phyloP scores from a whole-genome alignment of 768 basidiomycete genomes.

The Psilocybe tampanensis region DNA sequence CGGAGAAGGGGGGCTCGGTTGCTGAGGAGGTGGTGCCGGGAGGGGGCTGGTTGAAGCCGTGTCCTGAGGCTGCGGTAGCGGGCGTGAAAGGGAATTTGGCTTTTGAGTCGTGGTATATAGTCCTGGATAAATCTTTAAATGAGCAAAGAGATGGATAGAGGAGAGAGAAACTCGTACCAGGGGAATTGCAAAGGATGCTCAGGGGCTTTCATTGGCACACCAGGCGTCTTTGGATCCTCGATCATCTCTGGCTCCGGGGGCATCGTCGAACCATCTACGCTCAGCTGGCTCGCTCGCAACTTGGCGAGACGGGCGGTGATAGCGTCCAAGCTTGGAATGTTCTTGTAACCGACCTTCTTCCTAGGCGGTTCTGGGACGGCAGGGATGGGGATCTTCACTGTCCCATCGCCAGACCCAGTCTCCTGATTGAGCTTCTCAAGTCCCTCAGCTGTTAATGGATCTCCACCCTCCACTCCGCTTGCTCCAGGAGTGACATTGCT shows the following conservation, averaged over 20 bases:
- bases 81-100: constrained; percentile 64
- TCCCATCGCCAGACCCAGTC: constrained; percentile 29
- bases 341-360: constrained; percentile 76
- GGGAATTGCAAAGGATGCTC: constrained; percentile 86
- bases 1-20: constrained; percentile 30
- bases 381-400: constrained; percentile 19
- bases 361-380: constrained; percentile 31
- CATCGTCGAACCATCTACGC: constrained; percentile 63
- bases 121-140: constrained; percentile 50
- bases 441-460: constrained; percentile 66
- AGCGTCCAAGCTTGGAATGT: constrained; percentile 82
- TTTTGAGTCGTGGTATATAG: constrained; percentile 89
- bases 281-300: constrained; percentile 55
- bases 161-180: constrained; percentile 55
- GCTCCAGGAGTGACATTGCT: constrained; percentile 42
- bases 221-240: constrained; percentile 83
- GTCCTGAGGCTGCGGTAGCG: constrained; percentile 29
- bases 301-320: constrained; percentile 82
- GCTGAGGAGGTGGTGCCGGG: constrained; percentile 20
- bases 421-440: constrained; percentile 68
- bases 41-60: constrained; percentile 19
- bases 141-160: constrained; percentile 2
- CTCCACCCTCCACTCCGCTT: constrained; percentile 30
- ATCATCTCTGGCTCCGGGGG: constrained; percentile 80
- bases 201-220: constrained; percentile 66